Percentiles rank a stretch among this genome's conserved stretches.
phyloP scores from a whole-genome alignment of 1,284 basidiomycete genomes.

The Ustilago crameri region DNA sequence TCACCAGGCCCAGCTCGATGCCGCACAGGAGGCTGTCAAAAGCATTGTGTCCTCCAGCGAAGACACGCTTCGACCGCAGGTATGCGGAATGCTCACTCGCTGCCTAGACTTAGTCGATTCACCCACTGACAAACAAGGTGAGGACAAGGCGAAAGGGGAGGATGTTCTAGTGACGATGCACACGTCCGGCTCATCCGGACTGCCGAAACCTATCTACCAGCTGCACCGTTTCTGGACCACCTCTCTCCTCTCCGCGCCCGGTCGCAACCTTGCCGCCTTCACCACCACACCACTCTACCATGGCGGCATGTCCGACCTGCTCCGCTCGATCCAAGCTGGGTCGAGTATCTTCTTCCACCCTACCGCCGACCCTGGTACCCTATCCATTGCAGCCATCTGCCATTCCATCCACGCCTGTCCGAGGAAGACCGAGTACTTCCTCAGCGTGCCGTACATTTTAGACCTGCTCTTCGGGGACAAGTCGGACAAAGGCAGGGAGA shows the following conservation, averaged over 20 bases:
- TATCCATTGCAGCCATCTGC: slow-evolving; percentile 66
- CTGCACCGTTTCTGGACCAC: slow-evolving; percentile 60
- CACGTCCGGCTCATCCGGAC: slow-evolving; percentile 74
- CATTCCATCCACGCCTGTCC: slow-evolving; percentile 62
- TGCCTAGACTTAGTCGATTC: not conserved
- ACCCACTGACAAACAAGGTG: not conserved
- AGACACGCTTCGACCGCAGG: not conserved
- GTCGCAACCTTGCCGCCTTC: slow-evolving; percentile 63
- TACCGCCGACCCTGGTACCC: slow-evolving; percentile 61
- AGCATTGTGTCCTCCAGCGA: not conserved
- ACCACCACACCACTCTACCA: slow-evolving; percentile 71
- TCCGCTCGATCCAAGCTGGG: slow-evolving; percentile 69
- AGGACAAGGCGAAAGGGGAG: slow-evolving; percentile 11
- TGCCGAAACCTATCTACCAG: slow-evolving; percentile 69
- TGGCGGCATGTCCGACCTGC: slow-evolving; percentile 70
- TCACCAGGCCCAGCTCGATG: slow-evolving; percentile 69
- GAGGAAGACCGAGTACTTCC: slow-evolving; percentile 49
- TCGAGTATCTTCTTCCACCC: slow-evolving; percentile 69
- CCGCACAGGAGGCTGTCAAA: slow-evolving; percentile 50
- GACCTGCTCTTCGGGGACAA: slow-evolving; percentile 72
- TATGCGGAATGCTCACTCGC: slow-evolving; percentile 20
- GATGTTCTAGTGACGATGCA: slow-evolving; percentile 74
- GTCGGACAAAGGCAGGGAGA: slow-evolving; percentile 71
- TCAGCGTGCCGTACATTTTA: slow-evolving; percentile 71
- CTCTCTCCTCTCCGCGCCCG: slow-evolving; percentile 40